Evolutionary conservation across 352 stramenopile genomes (phyloP), one percentile per base, ranked within the genome.

Genomic region (Peronospora farinosa): DNA sequence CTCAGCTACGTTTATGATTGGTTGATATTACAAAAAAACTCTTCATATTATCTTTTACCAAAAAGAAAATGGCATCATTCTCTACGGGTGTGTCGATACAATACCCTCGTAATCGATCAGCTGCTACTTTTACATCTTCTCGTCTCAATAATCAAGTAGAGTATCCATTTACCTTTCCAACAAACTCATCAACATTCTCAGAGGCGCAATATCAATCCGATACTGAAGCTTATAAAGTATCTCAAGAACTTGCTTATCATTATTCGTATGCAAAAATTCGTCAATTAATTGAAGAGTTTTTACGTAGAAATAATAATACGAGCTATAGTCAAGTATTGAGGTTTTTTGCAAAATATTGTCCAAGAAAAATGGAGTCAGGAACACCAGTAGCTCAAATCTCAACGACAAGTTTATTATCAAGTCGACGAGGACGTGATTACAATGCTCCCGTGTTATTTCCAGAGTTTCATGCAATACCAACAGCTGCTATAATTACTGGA

Each of bases 211-310:
- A 59, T 33, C 51, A 12, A 40, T 16, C 47, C 15, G 67, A 81
- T 1, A 65, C 67, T 0, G 62, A 79, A 49, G 54, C 41, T n/a
- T 80, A 82, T 54, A 51, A 25, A 2, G 63, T 54, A 11, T 75
- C 58, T 40, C 79, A 88, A 47, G 78, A 89, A 48, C 59, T 87
- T 13, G 78, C 78, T 25, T 86, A 82, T 37, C 73, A 81, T 28
- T 83, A 79, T 40, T 72, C 70, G 0, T 74, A 69, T 51, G 76
- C 87, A 36, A 70, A 76, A 37, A 70, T 69, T 8, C 67, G 69
- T 13, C 57, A 56, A 11, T 61, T 69, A 0, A 74, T 93, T 35
- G 67, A 79, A 33, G 63, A 78, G 3, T 55, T 91, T 28, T 55
- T 93, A 16, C 58, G 72, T 19, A 72, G 72, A 23, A 81, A 69